These are phyloP conservation scores for Massariosphaeria phaeospora DNA, from an alignment of 495 filamentous ascomycete species.

Conservation along the genomic window DNA sequence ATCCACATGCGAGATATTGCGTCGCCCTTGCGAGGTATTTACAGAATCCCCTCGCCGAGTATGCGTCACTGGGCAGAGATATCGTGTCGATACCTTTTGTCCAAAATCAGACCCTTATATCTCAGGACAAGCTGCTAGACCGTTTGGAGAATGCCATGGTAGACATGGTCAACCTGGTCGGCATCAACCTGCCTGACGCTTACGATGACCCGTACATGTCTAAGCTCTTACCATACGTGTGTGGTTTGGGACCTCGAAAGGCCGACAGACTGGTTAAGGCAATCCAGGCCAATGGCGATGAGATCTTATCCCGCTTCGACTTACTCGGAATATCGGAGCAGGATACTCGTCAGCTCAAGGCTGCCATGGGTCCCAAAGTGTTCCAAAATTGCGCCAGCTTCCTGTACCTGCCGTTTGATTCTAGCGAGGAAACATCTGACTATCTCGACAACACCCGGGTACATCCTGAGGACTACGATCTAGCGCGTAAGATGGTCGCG, in stretches of 20 bases:
- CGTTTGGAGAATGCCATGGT: constrained; percentile 90
- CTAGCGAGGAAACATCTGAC: constrained; percentile 70
- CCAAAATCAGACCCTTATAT: constrained; percentile 78
- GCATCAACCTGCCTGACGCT: constrained; percentile 91
- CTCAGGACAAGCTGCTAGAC: constrained; percentile 76
- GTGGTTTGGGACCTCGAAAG: constrained; percentile 89
- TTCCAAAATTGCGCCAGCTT: constrained; percentile 98
- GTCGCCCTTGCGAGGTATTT: constrained; percentile 83
- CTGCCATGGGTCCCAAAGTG: constrained; percentile 80
- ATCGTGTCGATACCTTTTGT: constrained; percentile 83
- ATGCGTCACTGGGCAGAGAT: constrained; percentile 84
- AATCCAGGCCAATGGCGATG: constrained; percentile 48
- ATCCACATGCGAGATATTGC: constrained; percentile 76
- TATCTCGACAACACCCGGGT: constrained; percentile 94
- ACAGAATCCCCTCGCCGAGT: constrained; percentile 92
- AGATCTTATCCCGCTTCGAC: constrained; percentile 74
- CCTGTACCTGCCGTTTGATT: constrained; percentile 80
- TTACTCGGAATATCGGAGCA: constrained; percentile 76
- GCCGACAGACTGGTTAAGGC: constrained; percentile 81
- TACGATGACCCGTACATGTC: constrained; percentile 71
- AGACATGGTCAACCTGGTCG: constrained; percentile 95
- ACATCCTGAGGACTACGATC: constrained; percentile 96
- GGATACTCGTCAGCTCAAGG: constrained; percentile 50
- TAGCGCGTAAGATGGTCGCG: constrained; percentile 95
- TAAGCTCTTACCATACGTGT: constrained; percentile 84